A percentile compares a stretch with the other conserved stretches of the same genome.
These are phyloP conservation scores for Phanerodontia chrysosporium DNA, from an alignment of 768 basidiomycete species.

Conservation along the genomic window DNA sequence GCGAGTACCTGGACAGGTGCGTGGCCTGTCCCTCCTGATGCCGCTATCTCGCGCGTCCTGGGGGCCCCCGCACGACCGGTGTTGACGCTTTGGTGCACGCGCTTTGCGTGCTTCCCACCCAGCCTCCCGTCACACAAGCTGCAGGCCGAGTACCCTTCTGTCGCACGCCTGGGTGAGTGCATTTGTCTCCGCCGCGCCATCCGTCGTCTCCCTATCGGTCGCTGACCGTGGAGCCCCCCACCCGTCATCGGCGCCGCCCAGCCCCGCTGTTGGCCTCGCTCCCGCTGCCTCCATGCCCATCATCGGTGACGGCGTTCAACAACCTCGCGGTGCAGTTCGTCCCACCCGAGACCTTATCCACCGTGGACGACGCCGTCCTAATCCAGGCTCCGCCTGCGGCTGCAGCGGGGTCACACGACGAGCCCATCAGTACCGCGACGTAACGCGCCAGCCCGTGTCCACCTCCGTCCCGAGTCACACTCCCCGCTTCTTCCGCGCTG, in stretches of 20 bases:
- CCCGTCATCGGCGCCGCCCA: slow-evolving; percentile 20
- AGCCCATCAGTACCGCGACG: slow-evolving; percentile 2
- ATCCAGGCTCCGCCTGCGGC: slow-evolving; percentile 12
- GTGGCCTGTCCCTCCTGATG: slow-evolving; percentile 17
- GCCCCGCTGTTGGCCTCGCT: slow-evolving; percentile 45
- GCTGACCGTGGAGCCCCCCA: neutral
- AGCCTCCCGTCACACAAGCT: slow-evolving; percentile 54
- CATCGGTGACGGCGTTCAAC: slow-evolving; percentile 64
- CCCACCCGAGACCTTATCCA: slow-evolving; percentile 18
- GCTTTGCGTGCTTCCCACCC: slow-evolving; percentile 13
- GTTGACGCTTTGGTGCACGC: neutral
- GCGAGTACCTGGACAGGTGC: slow-evolving; percentile 66
- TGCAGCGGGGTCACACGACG: slow-evolving; percentile 7
- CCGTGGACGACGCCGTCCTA: slow-evolving; percentile 26
- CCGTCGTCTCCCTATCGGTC: neutral
- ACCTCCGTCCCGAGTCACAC: neutral
- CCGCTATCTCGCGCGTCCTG: neutral
- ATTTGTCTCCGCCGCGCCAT: slow-evolving; percentile 4
- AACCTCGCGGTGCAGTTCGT: slow-evolving; percentile 58
- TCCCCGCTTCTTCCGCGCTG: neutral
- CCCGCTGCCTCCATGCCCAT: slow-evolving; percentile 44
- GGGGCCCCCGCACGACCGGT: neutral
- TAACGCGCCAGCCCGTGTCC: slow-evolving; percentile 7
- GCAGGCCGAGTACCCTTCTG: slow-evolving; percentile 45
- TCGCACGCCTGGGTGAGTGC: slow-evolving; percentile 49